Conservation (phyloP, 805 yeast genomes). For the Kodamaea jinghongensis region DNA sequence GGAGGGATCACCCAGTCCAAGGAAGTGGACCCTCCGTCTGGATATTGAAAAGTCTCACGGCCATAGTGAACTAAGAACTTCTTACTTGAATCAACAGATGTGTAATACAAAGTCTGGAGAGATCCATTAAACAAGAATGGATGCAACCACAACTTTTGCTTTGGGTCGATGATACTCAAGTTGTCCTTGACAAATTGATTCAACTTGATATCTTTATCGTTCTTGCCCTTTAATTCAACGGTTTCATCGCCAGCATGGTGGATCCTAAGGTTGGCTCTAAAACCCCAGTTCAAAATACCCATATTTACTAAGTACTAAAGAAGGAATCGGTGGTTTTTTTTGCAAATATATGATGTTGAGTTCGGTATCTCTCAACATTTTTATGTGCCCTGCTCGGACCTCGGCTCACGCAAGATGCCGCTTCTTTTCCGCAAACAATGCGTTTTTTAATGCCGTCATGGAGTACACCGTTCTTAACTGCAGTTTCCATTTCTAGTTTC, state of each 20-base stretch:
- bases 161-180: conserved; percentile 18
- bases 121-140: conserved; percentile 71
- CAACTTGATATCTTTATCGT: conserved; percentile 7
- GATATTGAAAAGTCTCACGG: conserved; percentile 54
- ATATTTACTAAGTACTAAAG: conserved; percentile 2
- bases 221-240: conserved; percentile 14
- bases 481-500: not conserved
- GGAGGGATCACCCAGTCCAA: conserved; percentile 66
- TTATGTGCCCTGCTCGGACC: not conserved
- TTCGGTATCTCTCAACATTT: not conserved
- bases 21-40: conserved; percentile 71
- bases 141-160: conserved; percentile 48
- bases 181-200: conserved; percentile 11
- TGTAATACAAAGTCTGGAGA: conserved; percentile 72
- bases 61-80: conserved; percentile 67
- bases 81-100: conserved; percentile 49
- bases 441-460: not conserved
- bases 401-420: not conserved
- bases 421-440: too few relatives aligned
- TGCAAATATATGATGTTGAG: not conserved
- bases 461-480: too few relatives aligned
- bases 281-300: conserved; percentile 35
- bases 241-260: conserved; percentile 20
- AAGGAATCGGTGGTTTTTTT: not conserved
- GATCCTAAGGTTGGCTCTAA: conserved; percentile 30